Percentiles rank a stretch among this genome's conserved stretches.
These are phyloP conservation scores for Penicillium sclerotigenum DNA, from an alignment of 2,329 filamentous ascomycete genomes.

Conservation along the genomic window DNA sequence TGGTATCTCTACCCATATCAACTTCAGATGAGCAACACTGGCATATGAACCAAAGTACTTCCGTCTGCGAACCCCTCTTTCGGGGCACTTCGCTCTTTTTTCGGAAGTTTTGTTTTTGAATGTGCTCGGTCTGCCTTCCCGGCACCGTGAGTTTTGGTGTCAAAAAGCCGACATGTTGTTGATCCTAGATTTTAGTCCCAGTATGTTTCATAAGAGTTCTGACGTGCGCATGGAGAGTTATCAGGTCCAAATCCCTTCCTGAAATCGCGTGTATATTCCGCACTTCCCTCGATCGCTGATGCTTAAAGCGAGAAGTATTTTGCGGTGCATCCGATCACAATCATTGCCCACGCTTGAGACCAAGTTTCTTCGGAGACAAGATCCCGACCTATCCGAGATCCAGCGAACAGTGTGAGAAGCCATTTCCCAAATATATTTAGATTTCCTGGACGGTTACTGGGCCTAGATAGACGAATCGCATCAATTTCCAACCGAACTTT, in stretches of 20 bases:
- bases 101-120: neutral
- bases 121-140: neutral
- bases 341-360: constrained; percentile 21
- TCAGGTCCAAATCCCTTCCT: neutral
- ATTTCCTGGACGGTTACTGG: constrained; percentile 47
- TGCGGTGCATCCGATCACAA: neutral
- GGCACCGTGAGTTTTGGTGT: neutral
- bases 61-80: neutral
- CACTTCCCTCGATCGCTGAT: neutral
- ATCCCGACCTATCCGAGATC: constrained; percentile 18
- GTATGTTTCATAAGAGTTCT: constrained; percentile 31
- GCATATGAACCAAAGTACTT: neutral
- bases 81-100: neutral
- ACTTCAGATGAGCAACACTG: no score
- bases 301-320: neutral
- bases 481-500: constrained; percentile 42
- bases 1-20: no score
- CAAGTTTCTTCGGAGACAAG: constrained; percentile 21
- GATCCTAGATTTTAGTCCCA: neutral
- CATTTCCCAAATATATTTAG: constrained; percentile 44
- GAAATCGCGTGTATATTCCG: neutral
- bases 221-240: neutral
- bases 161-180: neutral
- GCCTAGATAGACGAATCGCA: constrained; percentile 36
- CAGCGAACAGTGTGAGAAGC: constrained; percentile 40